These are phyloP conservation scores for Rhizoclosmatium sp. DNA, from an alignment of 192 early-diverging fungal species.

Conservation along the genomic window DNA sequence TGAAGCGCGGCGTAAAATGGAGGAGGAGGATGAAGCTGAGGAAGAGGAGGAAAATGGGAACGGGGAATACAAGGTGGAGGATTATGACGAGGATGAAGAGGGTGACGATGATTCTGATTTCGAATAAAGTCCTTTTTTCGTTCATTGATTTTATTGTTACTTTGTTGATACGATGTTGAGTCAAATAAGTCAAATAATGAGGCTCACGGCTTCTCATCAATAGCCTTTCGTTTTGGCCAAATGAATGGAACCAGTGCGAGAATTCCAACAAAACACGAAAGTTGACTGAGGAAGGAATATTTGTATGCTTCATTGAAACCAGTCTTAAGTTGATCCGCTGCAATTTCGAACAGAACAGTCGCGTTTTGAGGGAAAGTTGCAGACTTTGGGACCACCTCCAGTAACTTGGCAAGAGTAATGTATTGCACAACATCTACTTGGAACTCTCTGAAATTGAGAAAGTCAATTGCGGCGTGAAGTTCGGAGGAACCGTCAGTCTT, in stretches of 20 bases:
- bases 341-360: not conserved
- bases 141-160: too few relatives aligned
- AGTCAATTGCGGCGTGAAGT: not conserved
- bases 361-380: not conserved
- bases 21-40: constrained; percentile 50
- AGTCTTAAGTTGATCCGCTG: constrained; percentile 27
- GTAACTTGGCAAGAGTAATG: not conserved
- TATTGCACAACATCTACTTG: not conserved
- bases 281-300: constrained; percentile 1
- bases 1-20: constrained; percentile 35
- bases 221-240: not conserved
- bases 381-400: not conserved
- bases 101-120: constrained; percentile 56
- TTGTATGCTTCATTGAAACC: constrained; percentile 29
- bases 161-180: too few relatives aligned
- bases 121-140: not conserved
- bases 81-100: constrained; percentile 54
- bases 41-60: constrained; percentile 44
- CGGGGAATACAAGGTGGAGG: constrained; percentile 9
- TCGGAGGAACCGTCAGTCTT: not conserved
- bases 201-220: too few relatives aligned
- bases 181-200: too few relatives aligned
- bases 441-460: not conserved
- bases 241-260: constrained; percentile 10
- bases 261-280: constrained; percentile 51